A percentile compares a stretch with the other conserved stretches of the same genome.
These are phyloP conservation scores for Adiantum capillusveneris DNA, from an alignment of 75 land plant species.

Conservation along the genomic window DNA sequence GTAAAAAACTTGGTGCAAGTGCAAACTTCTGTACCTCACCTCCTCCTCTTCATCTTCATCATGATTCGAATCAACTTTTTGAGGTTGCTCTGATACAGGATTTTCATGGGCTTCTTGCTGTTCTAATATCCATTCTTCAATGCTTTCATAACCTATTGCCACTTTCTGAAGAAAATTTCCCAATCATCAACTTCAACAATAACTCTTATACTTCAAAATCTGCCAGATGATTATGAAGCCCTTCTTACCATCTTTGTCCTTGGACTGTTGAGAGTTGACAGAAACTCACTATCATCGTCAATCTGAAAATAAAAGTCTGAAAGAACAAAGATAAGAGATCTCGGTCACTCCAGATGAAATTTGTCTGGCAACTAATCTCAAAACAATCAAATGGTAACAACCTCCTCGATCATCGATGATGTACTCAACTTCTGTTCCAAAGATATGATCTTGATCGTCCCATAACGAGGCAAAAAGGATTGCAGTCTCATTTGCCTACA, in stretches of 20 bases:
- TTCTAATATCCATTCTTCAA: conserved; percentile 1
- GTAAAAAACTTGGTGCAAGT: neutral
- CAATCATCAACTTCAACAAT: neutral
- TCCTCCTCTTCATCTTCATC: conserved; percentile 7
- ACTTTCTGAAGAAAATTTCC: neutral
- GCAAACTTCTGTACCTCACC: neutral
- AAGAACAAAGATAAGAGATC: neutral
- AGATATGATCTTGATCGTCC: conserved; percentile 41
- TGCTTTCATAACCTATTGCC: conserved; percentile 5
- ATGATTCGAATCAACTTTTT: neutral
- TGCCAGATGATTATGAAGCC: too few relatives aligned
- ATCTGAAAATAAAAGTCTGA: conserved; percentile 33
- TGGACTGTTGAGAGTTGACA: conserved; percentile 14
- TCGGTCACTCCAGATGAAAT: neutral
- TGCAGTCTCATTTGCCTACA: conserved; percentile 58
- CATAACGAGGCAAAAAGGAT: conserved; percentile 55
- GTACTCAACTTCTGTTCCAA: conserved; percentile 71
- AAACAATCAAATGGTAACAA: too few relatives aligned
- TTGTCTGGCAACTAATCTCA: too few relatives aligned
- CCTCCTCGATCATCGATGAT: conserved; percentile 92
- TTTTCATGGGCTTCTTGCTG: conserved; percentile 4
- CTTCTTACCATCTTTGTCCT: conserved; percentile 24
- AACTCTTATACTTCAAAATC: too few relatives aligned
- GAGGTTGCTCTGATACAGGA: too few relatives aligned
- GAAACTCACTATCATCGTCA: conserved; percentile 34